Evolutionary conservation across 352 stramenopile genomes (phyloP).

Genomic region (Achlya hypogyna): DNA sequence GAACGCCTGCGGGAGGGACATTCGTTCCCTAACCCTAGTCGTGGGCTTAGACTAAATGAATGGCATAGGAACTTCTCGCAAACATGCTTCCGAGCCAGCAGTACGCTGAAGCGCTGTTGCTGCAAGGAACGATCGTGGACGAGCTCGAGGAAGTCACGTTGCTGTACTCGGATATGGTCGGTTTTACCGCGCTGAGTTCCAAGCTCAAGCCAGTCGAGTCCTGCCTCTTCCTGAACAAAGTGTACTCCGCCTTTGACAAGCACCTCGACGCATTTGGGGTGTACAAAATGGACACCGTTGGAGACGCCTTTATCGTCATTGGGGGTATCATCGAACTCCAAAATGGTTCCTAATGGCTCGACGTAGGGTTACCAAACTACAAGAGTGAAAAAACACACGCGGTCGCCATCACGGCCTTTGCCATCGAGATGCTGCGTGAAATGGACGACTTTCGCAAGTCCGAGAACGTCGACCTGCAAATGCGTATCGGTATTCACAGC

Average conservation of each 20-base stretch:
- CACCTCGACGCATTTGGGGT: constrained; percentile 71
- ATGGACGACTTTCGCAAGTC: constrained; percentile 65
- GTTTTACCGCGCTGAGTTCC: constrained; percentile 60
- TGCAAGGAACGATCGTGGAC: constrained; percentile 65
- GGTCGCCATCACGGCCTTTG: constrained; percentile 64
- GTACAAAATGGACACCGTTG: constrained; percentile 84
- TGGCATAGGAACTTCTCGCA: constrained; percentile 43
- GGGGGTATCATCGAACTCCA: too few species aligned
- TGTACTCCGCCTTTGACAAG: constrained; percentile 71
- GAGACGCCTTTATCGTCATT: constrained; percentile 80
- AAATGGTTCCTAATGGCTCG: too few species aligned
- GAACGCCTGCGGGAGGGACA: too few species aligned
- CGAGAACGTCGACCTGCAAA: constrained; percentile 58
- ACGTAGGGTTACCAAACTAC: constrained; percentile 39
- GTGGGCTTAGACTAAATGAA: not conserved
- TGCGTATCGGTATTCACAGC: constrained; percentile 81
- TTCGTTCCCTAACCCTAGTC: too few species aligned
- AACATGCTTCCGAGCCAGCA: constrained; percentile 77
- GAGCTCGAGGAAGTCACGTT: constrained; percentile 75
- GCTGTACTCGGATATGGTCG: constrained; percentile 81
- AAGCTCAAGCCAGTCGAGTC: constrained; percentile 54
- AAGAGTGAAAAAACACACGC: constrained; percentile 66
- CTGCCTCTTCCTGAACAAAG: constrained; percentile 72
- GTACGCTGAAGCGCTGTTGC: constrained; percentile 64
- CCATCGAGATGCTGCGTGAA: constrained; percentile 78